Evolutionary conservation across 78 protist species (phyloP).

Genomic region (Guillardia theta): DNA sequence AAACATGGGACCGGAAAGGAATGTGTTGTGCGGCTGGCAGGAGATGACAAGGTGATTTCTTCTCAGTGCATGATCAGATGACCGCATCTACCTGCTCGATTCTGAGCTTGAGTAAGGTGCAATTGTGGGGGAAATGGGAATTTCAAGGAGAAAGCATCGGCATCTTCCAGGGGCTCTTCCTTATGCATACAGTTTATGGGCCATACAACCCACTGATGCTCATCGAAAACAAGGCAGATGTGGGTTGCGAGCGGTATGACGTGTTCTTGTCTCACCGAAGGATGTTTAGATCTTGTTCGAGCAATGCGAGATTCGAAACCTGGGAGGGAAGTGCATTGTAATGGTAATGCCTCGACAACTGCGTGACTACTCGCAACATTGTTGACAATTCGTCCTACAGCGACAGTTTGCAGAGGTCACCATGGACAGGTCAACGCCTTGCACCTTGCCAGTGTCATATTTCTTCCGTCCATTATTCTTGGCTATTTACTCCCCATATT

Average conservation of each 20-base stretch:
- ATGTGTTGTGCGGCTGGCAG: neutral
- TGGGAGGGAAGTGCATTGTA: slow-evolving; percentile 25
- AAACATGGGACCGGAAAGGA: neutral
- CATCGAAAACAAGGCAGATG: neutral
- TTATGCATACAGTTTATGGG: neutral
- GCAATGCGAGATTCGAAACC: slow-evolving; percentile 7
- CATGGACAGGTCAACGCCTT: neutral
- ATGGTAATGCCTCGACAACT: no score
- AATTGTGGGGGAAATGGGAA: slow-evolving; percentile 8
- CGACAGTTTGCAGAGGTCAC: neutral
- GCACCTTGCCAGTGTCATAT: no score
- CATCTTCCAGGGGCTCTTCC: neutral
- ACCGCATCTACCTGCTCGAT: no score
- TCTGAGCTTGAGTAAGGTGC: no score
- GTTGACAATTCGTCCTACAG: no score
- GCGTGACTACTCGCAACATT: no score
- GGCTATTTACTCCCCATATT: no score
- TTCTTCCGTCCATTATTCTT: no score
- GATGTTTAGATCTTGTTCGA: neutral
- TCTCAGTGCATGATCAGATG: no score
- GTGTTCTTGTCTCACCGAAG: neutral
- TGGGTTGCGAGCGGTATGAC: neutral
- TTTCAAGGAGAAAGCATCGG: neutral
- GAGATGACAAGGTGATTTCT: neutral
- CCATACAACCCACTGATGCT: neutral